These are phyloP conservation scores for Logfia minima DNA, from an alignment of 129 eudicot species.

Conservation along the genomic window DNA sequence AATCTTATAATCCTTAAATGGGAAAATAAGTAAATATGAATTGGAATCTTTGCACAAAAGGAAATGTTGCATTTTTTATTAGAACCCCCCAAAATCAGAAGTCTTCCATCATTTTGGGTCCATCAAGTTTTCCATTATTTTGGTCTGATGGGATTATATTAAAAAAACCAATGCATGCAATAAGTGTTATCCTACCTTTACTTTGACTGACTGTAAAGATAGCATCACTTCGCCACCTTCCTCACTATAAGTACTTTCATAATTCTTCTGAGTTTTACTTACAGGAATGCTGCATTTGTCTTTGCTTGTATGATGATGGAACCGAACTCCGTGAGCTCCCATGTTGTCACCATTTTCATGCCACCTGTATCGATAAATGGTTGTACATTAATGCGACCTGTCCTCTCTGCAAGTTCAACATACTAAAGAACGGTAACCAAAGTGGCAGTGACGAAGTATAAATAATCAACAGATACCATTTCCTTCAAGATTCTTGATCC, in stretches of 20 bases:
- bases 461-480: conserved; percentile 20
- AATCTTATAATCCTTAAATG: no score
- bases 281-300: conserved; percentile 94
- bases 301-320: conserved; percentile 73
- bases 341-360: conserved; percentile 84
- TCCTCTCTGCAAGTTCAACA: conserved; percentile 87
- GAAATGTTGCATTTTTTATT: no score
- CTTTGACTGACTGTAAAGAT: not conserved
- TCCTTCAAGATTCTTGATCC: conserved; percentile 22
- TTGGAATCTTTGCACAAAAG: no score
- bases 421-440: conserved; percentile 64
- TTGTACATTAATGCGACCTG: conserved; percentile 77
- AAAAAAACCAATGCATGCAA: not conserved
- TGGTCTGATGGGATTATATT: no score
- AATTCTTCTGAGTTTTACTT: not conserved
- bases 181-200: not conserved
- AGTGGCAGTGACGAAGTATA: conserved; percentile 76
- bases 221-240: not conserved
- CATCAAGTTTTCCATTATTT: no score
- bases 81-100: no score
- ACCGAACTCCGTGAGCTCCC: conserved; percentile 86
- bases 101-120: no score
- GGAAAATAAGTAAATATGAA: no score
- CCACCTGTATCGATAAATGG: conserved; percentile 85
- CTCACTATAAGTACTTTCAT: not conserved